Conservation (phyloP, 2,329 filamentous ascomycete genomes). For the Calonectria multiphialidica region DNA sequence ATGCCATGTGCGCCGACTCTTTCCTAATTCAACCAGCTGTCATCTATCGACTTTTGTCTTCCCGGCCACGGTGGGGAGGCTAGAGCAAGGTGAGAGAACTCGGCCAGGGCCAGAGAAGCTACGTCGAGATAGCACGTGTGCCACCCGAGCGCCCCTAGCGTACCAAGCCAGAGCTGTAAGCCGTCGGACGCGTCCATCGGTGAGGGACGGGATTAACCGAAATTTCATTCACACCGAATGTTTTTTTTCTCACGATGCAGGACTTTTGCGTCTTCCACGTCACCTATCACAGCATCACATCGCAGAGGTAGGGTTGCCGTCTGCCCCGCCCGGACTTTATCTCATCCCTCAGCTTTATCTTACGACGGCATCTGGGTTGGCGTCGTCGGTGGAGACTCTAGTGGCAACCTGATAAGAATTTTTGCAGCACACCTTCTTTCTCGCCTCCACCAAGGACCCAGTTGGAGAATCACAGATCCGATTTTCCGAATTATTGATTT, state of each 20-base stretch:
- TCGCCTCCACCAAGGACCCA: background rate
- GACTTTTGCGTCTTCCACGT: background rate
- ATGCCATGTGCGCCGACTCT: background rate
- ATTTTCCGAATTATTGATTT: background rate
- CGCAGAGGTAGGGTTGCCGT: background rate
- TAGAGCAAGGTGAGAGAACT: background rate
- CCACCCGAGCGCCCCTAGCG: background rate
- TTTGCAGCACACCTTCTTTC: slow-evolving; percentile 1
- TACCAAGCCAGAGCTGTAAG: background rate
- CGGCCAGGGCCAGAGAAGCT: background rate
- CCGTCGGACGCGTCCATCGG: background rate
- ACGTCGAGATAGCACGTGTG: background rate
- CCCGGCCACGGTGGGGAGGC: background rate
- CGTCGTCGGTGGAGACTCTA: slow-evolving; percentile 2
- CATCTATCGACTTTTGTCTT: background rate
- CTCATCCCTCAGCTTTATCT: background rate
- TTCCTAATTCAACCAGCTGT: background rate
- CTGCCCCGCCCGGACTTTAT: background rate
- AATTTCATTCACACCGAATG: slow-evolving; percentile 1
- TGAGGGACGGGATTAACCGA: slow-evolving; percentile 4
- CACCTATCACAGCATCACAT: background rate
- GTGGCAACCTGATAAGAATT: slow-evolving; percentile 5
- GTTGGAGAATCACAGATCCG: background rate
- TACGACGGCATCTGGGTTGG: slow-evolving; percentile 4
- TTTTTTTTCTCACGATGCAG: slow-evolving; percentile 5